Percentiles rank a stretch among this genome's conserved stretches.
phyloP scores from a whole-genome alignment of 768 basidiomycete genomes.

The Stropharia rugosoannulata region DNA sequence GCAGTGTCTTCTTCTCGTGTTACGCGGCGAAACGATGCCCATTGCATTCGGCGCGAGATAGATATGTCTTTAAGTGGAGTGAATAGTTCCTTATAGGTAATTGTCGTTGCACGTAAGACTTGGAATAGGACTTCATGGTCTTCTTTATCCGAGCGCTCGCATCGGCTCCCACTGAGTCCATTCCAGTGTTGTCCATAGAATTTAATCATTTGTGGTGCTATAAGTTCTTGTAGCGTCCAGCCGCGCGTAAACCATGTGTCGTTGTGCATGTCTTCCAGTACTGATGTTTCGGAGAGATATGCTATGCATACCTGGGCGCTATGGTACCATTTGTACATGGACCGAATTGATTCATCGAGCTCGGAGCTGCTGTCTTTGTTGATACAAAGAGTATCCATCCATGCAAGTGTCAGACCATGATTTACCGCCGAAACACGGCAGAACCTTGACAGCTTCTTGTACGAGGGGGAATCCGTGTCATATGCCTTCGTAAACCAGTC shows the following conservation, averaged over 20 bases:
- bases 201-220: background rate
- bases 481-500: background rate
- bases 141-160: background rate
- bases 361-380: constrained; percentile 2
- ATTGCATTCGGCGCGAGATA: background rate
- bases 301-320: background rate
- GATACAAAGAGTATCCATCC: constrained; percentile 1
- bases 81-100: background rate
- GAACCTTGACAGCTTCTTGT: background rate
- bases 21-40: background rate
- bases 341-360: constrained; percentile 2
- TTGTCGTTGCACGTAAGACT: background rate
- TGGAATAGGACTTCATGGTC: background rate
- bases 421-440: background rate
- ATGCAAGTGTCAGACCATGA: background rate
- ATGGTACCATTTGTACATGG: background rate
- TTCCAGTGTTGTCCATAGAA: background rate
- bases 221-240: background rate
- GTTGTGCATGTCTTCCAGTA: background rate
- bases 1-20: background rate
- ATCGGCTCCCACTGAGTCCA: background rate
- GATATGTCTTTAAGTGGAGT: background rate
- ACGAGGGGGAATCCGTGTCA: background rate
- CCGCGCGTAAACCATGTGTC: constrained; percentile 1
- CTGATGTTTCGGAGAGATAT: background rate